Conservation (phyloP, 352 stramenopile species). For the Pythium dissotocum region DNA sequence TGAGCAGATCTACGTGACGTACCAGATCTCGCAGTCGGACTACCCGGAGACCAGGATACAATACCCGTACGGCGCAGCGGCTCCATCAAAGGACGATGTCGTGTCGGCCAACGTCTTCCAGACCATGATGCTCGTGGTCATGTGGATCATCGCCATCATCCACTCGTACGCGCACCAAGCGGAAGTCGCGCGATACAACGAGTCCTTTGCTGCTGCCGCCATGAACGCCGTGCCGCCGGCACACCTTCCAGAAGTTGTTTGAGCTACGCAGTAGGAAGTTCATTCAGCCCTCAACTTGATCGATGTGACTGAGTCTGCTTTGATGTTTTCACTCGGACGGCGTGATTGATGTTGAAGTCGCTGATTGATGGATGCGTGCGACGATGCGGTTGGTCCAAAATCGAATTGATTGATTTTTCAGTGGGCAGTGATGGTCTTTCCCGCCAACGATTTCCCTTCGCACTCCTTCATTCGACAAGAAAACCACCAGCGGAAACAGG, state of each 20-base stretch:
- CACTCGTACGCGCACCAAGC: constrained; percentile 77
- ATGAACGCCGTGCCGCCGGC: constrained; percentile 83
- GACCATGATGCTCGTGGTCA: constrained; percentile 78
- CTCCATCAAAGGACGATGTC: constrained; percentile 81
- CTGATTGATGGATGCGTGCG: not conserved
- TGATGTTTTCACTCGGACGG: not conserved
- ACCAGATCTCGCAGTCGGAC: constrained; percentile 78
- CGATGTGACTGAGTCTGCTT: not conserved
- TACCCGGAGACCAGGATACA: constrained; percentile 70
- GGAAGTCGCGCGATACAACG: constrained; percentile 81
- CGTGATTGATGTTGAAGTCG: not conserved
- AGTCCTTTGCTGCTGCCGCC: constrained; percentile 71
- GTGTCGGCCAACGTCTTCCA: constrained; percentile 87
- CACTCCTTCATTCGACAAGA: not conserved
- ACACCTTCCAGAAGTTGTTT: constrained; percentile 64
- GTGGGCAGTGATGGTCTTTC: not conserved
- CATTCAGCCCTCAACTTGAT: not conserved
- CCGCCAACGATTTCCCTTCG: not conserved
- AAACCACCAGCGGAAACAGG: not conserved
- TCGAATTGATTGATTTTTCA: not conserved
- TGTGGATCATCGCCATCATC: constrained; percentile 82
- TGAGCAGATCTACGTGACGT: constrained; percentile 84
- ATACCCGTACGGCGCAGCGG: constrained; percentile 72
- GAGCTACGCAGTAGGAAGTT: not conserved
- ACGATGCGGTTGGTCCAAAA: not conserved